phyloP scores from a whole-genome alignment of 2,329 filamentous ascomycete species.

The Diaporthe sp. region DNA sequence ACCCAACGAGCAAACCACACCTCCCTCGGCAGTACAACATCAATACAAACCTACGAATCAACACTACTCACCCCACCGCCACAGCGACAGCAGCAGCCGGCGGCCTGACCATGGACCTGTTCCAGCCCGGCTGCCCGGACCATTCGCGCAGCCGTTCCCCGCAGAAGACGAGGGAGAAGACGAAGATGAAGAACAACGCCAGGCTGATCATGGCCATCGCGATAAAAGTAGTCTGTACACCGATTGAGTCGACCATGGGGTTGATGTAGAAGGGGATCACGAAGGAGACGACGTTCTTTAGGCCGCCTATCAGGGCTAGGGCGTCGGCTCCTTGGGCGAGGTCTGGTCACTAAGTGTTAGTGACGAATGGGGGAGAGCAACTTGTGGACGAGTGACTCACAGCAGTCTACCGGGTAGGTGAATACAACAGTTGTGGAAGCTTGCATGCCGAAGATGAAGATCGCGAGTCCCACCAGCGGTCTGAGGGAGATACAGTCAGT shows the following conservation, averaged over 20 bases:
- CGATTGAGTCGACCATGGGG: not conserved
- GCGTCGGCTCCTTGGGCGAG: not conserved
- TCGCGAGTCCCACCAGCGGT: not conserved
- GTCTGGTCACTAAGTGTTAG: not conserved
- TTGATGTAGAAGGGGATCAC: not conserved
- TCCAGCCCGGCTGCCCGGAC: not conserved
- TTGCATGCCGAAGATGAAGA: slow-evolving; percentile 4
- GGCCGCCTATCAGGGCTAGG: not conserved
- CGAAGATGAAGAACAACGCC: not conserved
- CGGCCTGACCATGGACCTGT: not conserved
- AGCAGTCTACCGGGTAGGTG: not conserved
- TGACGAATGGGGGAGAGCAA: too few species aligned
- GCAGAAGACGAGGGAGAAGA: not conserved
- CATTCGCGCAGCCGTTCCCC: not conserved
- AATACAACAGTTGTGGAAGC: not conserved
- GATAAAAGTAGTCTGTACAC: not conserved
- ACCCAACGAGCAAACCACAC: not conserved
- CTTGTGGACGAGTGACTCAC: not conserved
- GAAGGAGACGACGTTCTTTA: slow-evolving; percentile 18
- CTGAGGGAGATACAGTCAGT: not conserved
- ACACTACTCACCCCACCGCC: not conserved
- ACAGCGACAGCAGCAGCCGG: not conserved
- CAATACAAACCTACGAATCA: not conserved
- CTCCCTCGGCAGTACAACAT: not conserved
- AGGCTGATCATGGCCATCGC: slow-evolving; percentile 16